Conservation (phyloP, 1,284 basidiomycete genomes). For the Mrakiaceae sp. region DNA sequence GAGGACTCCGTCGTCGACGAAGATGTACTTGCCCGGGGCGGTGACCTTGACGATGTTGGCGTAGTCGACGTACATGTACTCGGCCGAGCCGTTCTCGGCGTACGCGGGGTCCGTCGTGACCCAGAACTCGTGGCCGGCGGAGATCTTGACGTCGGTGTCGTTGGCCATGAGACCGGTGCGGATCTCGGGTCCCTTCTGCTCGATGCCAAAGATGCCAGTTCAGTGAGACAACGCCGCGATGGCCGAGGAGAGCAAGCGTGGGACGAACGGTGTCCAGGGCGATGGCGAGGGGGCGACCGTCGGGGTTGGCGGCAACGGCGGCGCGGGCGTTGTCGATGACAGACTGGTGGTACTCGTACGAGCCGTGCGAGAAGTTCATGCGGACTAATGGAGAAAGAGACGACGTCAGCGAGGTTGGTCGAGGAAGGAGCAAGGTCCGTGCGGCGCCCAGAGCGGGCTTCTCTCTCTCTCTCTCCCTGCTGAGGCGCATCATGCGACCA, state of each 20-base stretch:
- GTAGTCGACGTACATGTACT: conserved; percentile 83
- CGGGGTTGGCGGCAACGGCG: conserved; percentile 57
- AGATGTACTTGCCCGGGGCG: conserved; percentile 88
- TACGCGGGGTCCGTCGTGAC: conserved; percentile 77
- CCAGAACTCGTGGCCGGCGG: conserved; percentile 88
- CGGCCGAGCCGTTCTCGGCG: conserved; percentile 65
- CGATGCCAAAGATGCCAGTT: conserved; percentile 18
- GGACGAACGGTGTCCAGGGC: conserved; percentile 80
- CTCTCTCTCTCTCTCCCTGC: background rate
- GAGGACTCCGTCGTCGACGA: conserved; percentile 90
- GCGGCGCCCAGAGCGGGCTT: no score
- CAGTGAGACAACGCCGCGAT: conserved; percentile 10
- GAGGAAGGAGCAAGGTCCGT: background rate
- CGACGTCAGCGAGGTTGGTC: no score
- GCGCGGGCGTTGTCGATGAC: conserved; percentile 92
- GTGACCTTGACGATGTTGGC: conserved; percentile 95
- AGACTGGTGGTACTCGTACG: conserved; percentile 92
- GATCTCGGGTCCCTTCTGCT: conserved; percentile 97
- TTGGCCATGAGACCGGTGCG: conserved; percentile 89
- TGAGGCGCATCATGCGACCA: background rate
- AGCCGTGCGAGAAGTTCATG: conserved; percentile 97
- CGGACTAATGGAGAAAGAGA: conserved; percentile 49
- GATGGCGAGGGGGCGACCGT: conserved; percentile 87
- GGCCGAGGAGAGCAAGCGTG: background rate
- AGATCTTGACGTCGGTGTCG: conserved; percentile 71